phyloP scores from a whole-genome alignment of 225 moss, liverwort and hornwort genomes.

The Lunularia cruciata region DNA sequence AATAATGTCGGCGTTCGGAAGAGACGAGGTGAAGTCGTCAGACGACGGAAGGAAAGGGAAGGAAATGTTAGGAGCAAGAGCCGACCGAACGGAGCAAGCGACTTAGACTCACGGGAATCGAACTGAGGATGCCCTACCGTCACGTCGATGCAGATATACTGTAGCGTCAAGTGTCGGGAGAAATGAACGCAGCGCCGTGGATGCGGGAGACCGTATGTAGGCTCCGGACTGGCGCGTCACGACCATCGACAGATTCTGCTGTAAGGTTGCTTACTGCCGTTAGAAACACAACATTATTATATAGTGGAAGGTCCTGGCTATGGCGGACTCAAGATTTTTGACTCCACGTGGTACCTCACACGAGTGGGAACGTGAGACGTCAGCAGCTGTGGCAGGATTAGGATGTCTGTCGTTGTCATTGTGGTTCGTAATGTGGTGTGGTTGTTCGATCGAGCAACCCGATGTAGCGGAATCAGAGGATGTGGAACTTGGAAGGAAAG shows the following conservation, averaged over 20 bases:
- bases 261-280: too few species aligned
- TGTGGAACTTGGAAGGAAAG: too few species aligned
- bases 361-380: neutral
- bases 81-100: neutral
- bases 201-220: neutral
- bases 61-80: neutral
- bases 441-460: neutral
- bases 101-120: too few species aligned
- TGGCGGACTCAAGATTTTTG: neutral
- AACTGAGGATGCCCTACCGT: too few species aligned
- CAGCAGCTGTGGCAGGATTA: neutral
- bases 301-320: neutral
- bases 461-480: neutral
- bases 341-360: conserved; percentile 5
- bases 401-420: neutral
- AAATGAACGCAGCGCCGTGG: neutral
- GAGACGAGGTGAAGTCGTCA: neutral
- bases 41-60: neutral
- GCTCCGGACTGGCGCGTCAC: too few species aligned
- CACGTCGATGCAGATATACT: neutral
- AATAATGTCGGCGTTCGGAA: neutral
- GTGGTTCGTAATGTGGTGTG: neutral
- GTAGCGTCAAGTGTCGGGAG: neutral
- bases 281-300: too few species aligned
- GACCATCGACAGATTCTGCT: too few species aligned